phyloP scores from a whole-genome alignment of 352 stramenopile species.

The Phytophthora fragariae region DNA sequence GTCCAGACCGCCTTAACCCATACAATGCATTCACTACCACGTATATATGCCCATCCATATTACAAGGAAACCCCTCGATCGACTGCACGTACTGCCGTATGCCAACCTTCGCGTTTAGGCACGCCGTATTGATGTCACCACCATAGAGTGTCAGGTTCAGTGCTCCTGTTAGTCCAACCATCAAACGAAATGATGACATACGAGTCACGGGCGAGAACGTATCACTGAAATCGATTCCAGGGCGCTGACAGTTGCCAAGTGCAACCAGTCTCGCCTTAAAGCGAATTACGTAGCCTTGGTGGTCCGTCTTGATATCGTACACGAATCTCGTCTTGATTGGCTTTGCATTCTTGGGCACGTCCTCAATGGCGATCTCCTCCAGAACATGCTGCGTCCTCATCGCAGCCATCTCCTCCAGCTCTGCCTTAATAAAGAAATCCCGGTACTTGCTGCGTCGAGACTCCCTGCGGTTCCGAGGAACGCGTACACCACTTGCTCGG shows the following conservation, averaged over 20 bases:
- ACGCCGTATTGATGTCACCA: background rate
- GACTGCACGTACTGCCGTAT: too few species aligned
- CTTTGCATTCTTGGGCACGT: too few species aligned
- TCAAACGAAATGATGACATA: constrained; percentile 14
- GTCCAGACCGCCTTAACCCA: constrained; percentile 14
- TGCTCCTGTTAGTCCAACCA: constrained; percentile 3
- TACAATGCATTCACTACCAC: constrained; percentile 6
- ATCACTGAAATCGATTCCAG: constrained; percentile 10
- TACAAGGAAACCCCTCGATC: background rate
- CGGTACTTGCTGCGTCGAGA: constrained; percentile 1
- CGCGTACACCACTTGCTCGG: too few species aligned
- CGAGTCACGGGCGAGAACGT: constrained; percentile 12
- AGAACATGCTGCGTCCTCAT: background rate
- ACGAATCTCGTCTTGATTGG: too few species aligned
- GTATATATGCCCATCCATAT: background rate
- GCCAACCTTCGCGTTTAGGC: background rate
- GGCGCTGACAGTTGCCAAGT: background rate
- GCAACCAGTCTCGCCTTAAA: too few species aligned
- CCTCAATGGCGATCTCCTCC: too few species aligned
- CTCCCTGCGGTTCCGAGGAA: background rate
- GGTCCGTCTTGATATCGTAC: too few species aligned
- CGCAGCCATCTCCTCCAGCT: constrained; percentile 11
- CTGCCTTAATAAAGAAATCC: background rate
- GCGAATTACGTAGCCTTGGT: too few species aligned
- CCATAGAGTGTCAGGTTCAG: too few species aligned